Conservation (phyloP, 805 yeast species). For the Candida tammaniensis region DNA sequence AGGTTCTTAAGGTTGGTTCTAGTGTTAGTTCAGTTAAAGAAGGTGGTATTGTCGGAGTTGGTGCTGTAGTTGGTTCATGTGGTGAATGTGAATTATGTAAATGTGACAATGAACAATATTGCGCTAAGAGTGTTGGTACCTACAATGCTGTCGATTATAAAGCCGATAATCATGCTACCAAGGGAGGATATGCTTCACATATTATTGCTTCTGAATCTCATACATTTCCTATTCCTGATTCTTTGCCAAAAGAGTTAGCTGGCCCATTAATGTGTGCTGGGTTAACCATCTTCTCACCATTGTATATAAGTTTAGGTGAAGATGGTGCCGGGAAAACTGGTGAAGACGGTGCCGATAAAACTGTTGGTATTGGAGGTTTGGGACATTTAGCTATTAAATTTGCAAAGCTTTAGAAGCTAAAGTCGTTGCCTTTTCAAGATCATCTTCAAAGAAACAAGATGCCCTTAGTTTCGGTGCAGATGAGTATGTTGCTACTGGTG, state of each 20-base stretch:
- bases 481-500: conserved; percentile 48
- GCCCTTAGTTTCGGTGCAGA: conserved; percentile 31
- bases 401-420: conserved; percentile 65
- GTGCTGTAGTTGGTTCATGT: conserved; percentile 67
- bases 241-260: conserved; percentile 35
- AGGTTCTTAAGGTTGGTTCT: conserved; percentile 57
- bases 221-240: conserved; percentile 49
- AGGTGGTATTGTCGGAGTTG: conserved; percentile 81
- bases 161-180: conserved; percentile 27
- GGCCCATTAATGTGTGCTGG: conserved; percentile 61
- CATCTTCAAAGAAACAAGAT: conserved; percentile 27
- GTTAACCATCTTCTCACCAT: conserved; percentile 51
- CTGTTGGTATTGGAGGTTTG: conserved; percentile 66
- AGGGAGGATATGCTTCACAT: conserved; percentile 54
- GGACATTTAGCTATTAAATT: conserved; percentile 62
- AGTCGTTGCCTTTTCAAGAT: conserved; percentile 44
- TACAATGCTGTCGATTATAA: conserved; percentile 44
- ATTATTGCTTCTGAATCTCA: conserved; percentile 42
- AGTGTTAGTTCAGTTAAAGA: conserved; percentile 48
- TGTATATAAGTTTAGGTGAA: conserved; percentile 27
- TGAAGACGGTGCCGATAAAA: no score
- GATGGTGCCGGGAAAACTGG: conserved; percentile 37
- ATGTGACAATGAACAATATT: conserved; percentile 43
- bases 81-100: conserved; percentile 56
- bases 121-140: conserved; percentile 48